Evolutionary conservation across 768 basidiomycete species (phyloP), one percentile per base, ranked within the genome.

Genomic region (Symmetrospora coprosmae): DNA sequence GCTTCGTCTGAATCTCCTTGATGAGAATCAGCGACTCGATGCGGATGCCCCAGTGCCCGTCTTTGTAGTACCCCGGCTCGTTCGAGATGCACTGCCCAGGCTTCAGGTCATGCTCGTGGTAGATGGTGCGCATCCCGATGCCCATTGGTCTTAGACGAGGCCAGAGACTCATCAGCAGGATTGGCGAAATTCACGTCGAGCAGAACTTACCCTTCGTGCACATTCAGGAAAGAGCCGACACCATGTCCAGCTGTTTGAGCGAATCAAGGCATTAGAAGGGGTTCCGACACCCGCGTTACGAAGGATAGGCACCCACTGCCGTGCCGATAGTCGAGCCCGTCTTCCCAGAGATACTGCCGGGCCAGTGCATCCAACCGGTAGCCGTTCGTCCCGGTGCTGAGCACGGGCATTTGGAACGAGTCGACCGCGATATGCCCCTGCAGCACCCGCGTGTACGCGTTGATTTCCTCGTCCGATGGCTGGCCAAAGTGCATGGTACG

Each of bases 191-290:
- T 16, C 21, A 16, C 35, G 17, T 13, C 16, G 27, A 39, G 45
- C 19, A 41, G 17, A 17, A 60, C 39, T 39, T 58, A 80, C 81
- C 80, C 84, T 78, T 97, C 90, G 67, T 96, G 67, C 0, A 96
- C 91, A 63, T 94, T 94, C 53, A 97, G 73, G 75, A 85, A 97
- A 65, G 86, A 83, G 0, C 92, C 92, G 31, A 99, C 85, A 33
- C 94, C 92, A 67, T 96, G 92, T 0, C 89, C 89, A 19, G 91
- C 94, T 84, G 60, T n/a, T n/a, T n/a, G n/a, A n/a, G n/a, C n/a
- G 53, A 48, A 52, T 66, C 9, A 23, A 50, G 61, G 14, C 30
- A 61, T 7, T 25, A 46, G 51, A 6, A 39, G 38, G 43, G 51
- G 19, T 6, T 27, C 35, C n/a, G 16, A 16, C 25, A 43, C 34